These are phyloP conservation scores for Chytriomyces sp. DNA, from an alignment of 192 early-diverging fungal genomes.

Conservation along the genomic window DNA sequence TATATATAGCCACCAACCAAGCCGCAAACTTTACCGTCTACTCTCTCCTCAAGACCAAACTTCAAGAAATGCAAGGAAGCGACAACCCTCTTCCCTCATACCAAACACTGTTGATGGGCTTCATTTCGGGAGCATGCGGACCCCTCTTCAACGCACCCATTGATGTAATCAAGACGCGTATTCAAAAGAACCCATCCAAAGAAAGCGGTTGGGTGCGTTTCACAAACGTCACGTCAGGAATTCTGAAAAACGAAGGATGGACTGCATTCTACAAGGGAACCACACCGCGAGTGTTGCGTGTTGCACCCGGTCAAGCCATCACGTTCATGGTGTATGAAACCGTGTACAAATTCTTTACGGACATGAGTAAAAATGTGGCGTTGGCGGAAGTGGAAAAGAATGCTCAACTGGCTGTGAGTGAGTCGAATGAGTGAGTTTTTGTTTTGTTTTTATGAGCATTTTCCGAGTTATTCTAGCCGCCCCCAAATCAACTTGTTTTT, in stretches of 20 bases:
- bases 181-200: constrained; percentile 80
- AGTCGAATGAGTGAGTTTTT: constrained; percentile 18
- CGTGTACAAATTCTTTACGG: constrained; percentile 55
- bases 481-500: too few species aligned
- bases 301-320: constrained; percentile 96
- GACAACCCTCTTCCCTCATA: constrained; percentile 77
- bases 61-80: constrained; percentile 69
- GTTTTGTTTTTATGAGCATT: too few species aligned
- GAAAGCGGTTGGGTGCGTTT: constrained; percentile 82
- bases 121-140: constrained; percentile 78
- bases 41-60: constrained; percentile 85
- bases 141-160: constrained; percentile 96
- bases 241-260: constrained; percentile 88
- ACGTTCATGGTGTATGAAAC: constrained; percentile 81
- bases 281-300: constrained; percentile 88
- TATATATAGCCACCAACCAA: constrained; percentile 75
- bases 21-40: constrained; percentile 99
- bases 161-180: constrained; percentile 98
- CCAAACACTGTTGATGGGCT: constrained; percentile 88
- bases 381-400: constrained; percentile 20
- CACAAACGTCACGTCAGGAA: constrained; percentile 73
- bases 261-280: constrained; percentile 94
- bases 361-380: constrained; percentile 27
- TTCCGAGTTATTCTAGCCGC: too few species aligned
- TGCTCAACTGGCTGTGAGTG: constrained; percentile 1